These are phyloP conservation scores for Drechslerella stenobrocha DNA, from an alignment of 2,329 filamentous ascomycete species.

Conservation along the genomic window DNA sequence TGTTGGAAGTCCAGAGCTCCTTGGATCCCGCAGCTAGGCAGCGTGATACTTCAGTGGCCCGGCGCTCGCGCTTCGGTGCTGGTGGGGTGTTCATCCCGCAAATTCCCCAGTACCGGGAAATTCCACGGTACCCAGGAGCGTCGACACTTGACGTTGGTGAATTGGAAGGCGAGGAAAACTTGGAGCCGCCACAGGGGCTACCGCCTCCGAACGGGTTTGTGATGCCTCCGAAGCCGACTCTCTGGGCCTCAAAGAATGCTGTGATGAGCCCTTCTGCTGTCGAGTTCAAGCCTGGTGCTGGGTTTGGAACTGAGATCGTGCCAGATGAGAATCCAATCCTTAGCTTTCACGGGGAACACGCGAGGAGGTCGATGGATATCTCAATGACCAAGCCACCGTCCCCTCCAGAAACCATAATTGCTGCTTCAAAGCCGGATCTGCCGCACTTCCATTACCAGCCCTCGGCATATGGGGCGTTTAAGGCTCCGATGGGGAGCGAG, in stretches of 20 bases:
- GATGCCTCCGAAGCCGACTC: constrained; percentile 15
- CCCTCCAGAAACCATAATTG: constrained; percentile 2
- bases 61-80: background rate
- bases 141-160: background rate
- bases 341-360: background rate
- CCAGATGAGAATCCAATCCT: constrained; percentile 21
- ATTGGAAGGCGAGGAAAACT: constrained; percentile 24
- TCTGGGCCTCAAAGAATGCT: background rate
- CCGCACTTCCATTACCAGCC: background rate
- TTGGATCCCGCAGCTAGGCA: constrained; percentile 12
- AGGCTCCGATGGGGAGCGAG: background rate
- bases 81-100: constrained; percentile 8
- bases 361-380: constrained; percentile 33
- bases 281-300: constrained; percentile 14
- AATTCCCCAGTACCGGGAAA: background rate
- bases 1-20: constrained; percentile 26
- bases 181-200: constrained; percentile 8
- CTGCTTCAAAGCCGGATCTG: constrained; percentile 15
- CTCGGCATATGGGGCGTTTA: background rate
- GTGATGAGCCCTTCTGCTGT: constrained; percentile 27
- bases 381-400: constrained; percentile 29
- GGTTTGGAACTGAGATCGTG: constrained; percentile 6
- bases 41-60: background rate
- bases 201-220: constrained; percentile 6
- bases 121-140: background rate